phyloP scores from a whole-genome alignment of 495 filamentous ascomycete species.

The Penicillium antarcticum region DNA sequence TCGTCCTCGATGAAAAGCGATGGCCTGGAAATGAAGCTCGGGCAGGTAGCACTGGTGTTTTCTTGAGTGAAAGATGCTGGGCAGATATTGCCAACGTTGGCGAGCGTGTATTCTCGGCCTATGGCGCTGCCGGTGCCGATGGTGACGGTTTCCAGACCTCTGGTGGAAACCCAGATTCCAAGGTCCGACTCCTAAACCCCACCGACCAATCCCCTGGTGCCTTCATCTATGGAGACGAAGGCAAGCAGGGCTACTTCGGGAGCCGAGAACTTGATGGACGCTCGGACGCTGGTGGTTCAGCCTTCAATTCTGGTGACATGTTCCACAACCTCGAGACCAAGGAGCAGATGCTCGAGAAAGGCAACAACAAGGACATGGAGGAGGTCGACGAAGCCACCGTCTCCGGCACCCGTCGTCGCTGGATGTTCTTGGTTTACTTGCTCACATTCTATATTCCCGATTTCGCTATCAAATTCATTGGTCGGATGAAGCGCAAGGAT shows the following conservation, averaged over 20 bases:
- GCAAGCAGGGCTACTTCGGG: conserved; percentile 73
- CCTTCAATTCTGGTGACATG: conserved; percentile 91
- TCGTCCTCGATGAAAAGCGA: conserved; percentile 79
- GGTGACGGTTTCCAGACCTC: conserved; percentile 39
- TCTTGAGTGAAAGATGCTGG: conserved; percentile 95
- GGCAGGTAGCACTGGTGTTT: conserved; percentile 88
- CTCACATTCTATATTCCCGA: conserved; percentile 88
- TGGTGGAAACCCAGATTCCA: conserved; percentile 59
- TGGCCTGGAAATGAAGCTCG: conserved; percentile 92
- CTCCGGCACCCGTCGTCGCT: conserved; percentile 82
- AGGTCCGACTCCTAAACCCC: conserved; percentile 63
- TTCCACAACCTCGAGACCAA: conserved; percentile 94
- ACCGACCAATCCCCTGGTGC: conserved; percentile 56
- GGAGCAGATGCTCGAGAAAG: conserved; percentile 90
- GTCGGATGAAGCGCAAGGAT: conserved; percentile 88
- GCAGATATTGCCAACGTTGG: conserved; percentile 76
- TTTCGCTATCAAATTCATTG: conserved; percentile 72
- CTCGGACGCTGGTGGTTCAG: conserved; percentile 86
- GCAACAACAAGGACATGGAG: conserved; percentile 82
- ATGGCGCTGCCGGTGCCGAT: conserved; percentile 44
- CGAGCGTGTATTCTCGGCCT: conserved; percentile 59
- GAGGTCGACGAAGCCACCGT: conserved; percentile 82
- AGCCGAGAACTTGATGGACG: conserved; percentile 78
- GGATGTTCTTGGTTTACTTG: conserved; percentile 82
- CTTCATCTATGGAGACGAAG: conserved; percentile 69